Base-by-base conservation (phyloP, 2,329 filamentous ascomycete genomes). In the Cladophialophora bantiana region DNA sequence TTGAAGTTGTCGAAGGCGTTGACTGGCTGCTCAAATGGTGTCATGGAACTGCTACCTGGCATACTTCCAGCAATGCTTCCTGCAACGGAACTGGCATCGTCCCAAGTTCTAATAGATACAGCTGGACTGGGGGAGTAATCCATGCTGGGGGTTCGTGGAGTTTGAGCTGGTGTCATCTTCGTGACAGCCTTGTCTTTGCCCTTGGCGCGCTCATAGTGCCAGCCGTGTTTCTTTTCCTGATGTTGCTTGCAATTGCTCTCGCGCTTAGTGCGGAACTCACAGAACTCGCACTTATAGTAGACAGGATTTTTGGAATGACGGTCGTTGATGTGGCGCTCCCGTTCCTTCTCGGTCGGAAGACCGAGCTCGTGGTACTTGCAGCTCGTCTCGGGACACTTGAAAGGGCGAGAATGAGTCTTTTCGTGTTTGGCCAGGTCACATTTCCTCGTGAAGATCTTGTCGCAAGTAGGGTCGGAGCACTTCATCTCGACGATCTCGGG, bases 241-340 rank as follows among this genome's bases (percentile, higher is more conserved):
- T 98, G 94, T 79, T 97, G 94, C 78, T 97, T 97, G 86, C 93
- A 96, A 79, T 98, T 98, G 70, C 91, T 95, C 82, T 97, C 91
- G 66, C 94, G 90, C 84, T 98, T 98, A 10, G 94, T 97, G 75
- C 93, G 91, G 83, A 98, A 98, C 0, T 91, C 89, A 84, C 95
- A 98, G 80, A 86, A 98, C 56, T 88, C 81, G 81, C 95, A 99
- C 81, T 92, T 89, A 79, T 89, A 97, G 82, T 96, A 89, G 52
- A 88, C 84, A 4, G 95, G 94, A 38, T 89, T 85, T 61, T 86
- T 81, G 18, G 92, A 94, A 82, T 99, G 95, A 82, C 96, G 97
- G 83, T 99, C 95, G 78, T 97, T 97, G 79, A 93, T 87, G 79
- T 99, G 95, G 61, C 95, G 91, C 74, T 97, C 94, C 80, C 94